These are phyloP conservation scores for Chalciporus piperatus DNA, from an alignment of 768 basidiomycete genomes.

Conservation along the genomic window DNA sequence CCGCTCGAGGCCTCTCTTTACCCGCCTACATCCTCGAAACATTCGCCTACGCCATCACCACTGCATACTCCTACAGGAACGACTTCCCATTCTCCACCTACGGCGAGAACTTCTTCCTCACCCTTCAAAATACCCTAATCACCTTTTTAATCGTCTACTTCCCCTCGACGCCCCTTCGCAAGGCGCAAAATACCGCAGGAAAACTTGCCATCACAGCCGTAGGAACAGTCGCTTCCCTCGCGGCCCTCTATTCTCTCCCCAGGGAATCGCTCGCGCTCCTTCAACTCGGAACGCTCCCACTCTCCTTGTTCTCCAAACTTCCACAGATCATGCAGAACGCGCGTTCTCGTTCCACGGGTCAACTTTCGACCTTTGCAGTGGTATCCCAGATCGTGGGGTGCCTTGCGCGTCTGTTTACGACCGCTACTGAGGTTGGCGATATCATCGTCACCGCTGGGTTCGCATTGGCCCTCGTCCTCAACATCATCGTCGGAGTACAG, in stretches of 20 bases:
- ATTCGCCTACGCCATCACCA: constrained; percentile 82
- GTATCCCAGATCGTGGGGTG: constrained; percentile 86
- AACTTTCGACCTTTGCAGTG: constrained; percentile 92
- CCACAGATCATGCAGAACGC: constrained; percentile 90
- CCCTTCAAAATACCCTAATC: constrained; percentile 84
- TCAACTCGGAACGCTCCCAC: constrained; percentile 84
- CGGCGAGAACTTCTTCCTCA: constrained; percentile 94
- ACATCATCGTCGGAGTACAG: constrained; percentile 80
- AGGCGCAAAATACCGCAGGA: constrained; percentile 27
- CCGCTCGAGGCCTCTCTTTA: constrained; percentile 85
- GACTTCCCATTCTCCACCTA: constrained; percentile 95
- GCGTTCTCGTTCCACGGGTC: constrained; percentile 76
- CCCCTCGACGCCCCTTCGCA: constrained; percentile 33
- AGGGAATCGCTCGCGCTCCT: constrained; percentile 56
- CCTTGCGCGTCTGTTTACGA: constrained; percentile 91
- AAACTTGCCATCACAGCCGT: constrained; percentile 32
- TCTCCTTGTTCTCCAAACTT: constrained; percentile 88
- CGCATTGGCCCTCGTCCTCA: constrained; percentile 76
- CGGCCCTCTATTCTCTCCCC: constrained; percentile 49
- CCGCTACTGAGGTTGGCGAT: constrained; percentile 86
- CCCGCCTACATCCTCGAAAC: constrained; percentile 90
- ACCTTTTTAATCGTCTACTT: constrained; percentile 83
- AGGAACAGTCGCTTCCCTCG: constrained; percentile 32
- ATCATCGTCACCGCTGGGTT: constrained; percentile 79
- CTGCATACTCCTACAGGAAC: constrained; percentile 83